Evolutionary conservation across 2,329 filamentous ascomycete species (phyloP).

Genomic region (Hyphodiscus sp.): DNA sequence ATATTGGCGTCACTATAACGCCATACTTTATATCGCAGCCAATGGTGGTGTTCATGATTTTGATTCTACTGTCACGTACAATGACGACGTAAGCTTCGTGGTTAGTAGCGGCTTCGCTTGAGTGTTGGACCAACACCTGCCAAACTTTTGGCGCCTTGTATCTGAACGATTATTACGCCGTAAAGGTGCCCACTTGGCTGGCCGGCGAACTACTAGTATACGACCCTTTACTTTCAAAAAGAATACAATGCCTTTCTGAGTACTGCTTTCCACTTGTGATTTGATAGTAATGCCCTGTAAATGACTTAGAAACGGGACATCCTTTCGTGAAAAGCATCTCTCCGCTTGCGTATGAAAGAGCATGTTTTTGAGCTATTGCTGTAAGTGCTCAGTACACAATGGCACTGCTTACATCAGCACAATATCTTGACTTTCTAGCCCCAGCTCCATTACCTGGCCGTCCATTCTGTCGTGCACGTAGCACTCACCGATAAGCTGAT

Average conservation of each 20-base stretch:
- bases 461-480: not conserved
- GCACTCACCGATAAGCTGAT: not conserved
- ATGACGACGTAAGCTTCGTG: conserved; percentile 48
- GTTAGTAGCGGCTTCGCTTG: conserved; percentile 40
- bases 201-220: too few species aligned
- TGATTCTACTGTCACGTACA: conserved; percentile 43
- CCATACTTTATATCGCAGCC: conserved; percentile 41
- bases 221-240: too few species aligned
- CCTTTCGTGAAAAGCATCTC: too few species aligned
- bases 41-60: conserved; percentile 51
- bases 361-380: too few species aligned
- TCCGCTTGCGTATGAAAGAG: too few species aligned
- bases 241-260: too few species aligned
- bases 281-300: too few species aligned
- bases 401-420: not conserved
- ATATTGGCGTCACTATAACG: conserved; percentile 48
- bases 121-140: conserved; percentile 7
- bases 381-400: too few species aligned
- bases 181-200: too few species aligned
- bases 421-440: not conserved
- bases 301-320: too few species aligned
- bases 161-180: too few species aligned
- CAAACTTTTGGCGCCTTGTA: conserved; percentile 2
- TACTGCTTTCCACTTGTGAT: too few species aligned
- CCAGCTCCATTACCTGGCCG: not conserved